Base-by-base conservation (phyloP, 306 rosid species). In the Argentina anserina region DNA sequence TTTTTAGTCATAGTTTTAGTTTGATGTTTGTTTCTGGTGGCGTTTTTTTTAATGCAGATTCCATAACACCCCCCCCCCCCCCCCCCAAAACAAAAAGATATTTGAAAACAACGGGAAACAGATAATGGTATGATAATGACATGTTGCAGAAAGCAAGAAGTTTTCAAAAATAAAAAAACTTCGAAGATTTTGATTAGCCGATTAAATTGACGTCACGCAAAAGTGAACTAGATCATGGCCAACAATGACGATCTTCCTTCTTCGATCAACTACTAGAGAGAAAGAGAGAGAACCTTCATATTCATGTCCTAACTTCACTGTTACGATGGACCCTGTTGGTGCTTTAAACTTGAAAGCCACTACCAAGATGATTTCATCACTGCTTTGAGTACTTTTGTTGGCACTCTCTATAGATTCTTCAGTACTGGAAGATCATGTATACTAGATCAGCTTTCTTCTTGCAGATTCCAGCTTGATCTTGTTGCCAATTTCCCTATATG, bases 231-330 rank as follows among this genome's bases (percentile, higher is more conserved):
- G 67, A 79, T 74, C 79, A 64, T 37, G 69, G 74, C 75, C 79
- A 73, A 81, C 79, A 66, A 75, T 71, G 80, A 79, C 71, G 47
- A 12, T 43, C 21, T 11, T 40, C 65, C 39, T 70, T 8, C 63
- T 70, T 40, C 67, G 9, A 23, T 5, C 10, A 4, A 20, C 45
- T 47, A 13, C 36, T 33, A 8, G 13, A 26, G 17, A 23, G 60
- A 53, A 13, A 58, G 63, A 28, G 65, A 29, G 33, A 9, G 39
- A 29, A 23, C 13, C 66, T 41, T 40, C 65, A 0, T 40, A 13
- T 31, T 74, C 82, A 72, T 68, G 76, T 62, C 79, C 85, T 69
- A 87, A 84, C 69, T 87, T 84, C 74, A 79, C 77, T 82, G 90
- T 85, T 53, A 40, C 61, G 15, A 10, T 52, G 46, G 71, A 8